Evolutionary conservation across 1,284 basidiomycete species (phyloP).

Genomic region (Ceratobasidium sp.): DNA sequence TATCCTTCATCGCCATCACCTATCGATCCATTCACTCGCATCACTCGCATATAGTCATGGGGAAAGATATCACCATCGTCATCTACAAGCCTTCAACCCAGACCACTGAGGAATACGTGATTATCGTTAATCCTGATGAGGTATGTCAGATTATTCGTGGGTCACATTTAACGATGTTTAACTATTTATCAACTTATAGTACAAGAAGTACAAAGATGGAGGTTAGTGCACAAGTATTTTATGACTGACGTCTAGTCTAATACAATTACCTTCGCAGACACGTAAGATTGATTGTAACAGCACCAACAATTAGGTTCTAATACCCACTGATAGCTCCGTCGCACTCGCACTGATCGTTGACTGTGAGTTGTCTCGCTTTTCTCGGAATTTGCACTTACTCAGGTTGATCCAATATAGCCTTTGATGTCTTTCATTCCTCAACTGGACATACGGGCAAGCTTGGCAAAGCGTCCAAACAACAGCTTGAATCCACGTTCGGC

Average conservation of each 20-base stretch:
- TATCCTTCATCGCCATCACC: conserved; percentile 1
- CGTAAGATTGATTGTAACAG: conserved; percentile 61
- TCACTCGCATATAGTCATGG: conserved; percentile 30
- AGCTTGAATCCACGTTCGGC: conserved; percentile 78
- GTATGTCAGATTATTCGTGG: conserved; percentile 59
- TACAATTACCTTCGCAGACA: conserved; percentile 64
- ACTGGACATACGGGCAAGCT: conserved; percentile 81
- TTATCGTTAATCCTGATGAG: conserved; percentile 76
- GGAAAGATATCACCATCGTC: conserved; percentile 57
- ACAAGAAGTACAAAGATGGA: conserved; percentile 81
- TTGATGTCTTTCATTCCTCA: conserved; percentile 66
- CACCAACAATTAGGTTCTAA: conserved; percentile 41
- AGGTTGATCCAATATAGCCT: conserved; percentile 60
- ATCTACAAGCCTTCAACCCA: conserved; percentile 80
- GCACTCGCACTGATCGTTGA: conserved; percentile 78
- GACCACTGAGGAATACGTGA: conserved; percentile 75
- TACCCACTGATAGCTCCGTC: conserved; percentile 66
- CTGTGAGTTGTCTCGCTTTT: conserved; percentile 64
- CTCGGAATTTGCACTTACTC: conserved; percentile 35
- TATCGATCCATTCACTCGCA: not conserved
- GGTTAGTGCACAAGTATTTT: conserved; percentile 63
- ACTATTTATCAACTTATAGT: conserved; percentile 62
- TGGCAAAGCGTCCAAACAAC: conserved; percentile 78
- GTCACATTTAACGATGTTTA: conserved; percentile 2
- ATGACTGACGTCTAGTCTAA: conserved; percentile 51